Percentiles rank a stretch among this genome's conserved stretches.
phyloP scores from a whole-genome alignment of 2,329 filamentous ascomycete genomes.

The Microsporum canis region DNA sequence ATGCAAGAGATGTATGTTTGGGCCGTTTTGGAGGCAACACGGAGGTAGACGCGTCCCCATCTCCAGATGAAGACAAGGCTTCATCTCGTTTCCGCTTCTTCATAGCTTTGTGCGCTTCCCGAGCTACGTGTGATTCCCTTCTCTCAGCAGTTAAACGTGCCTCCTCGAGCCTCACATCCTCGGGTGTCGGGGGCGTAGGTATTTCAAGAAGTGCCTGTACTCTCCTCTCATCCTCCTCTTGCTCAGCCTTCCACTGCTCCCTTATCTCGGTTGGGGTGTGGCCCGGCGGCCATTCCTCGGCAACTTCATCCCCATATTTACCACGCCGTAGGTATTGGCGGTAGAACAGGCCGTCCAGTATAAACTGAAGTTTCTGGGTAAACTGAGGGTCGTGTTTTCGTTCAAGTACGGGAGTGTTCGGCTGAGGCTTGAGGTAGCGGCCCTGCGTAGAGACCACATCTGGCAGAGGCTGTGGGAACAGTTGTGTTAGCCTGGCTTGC shows the following conservation, averaged over 20 bases:
- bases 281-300: conserved; percentile 3
- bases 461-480: conserved; percentile 4
- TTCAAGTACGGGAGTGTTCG: conserved; percentile 1
- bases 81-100: too few relatives aligned
- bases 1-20: too few relatives aligned
- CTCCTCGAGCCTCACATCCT: not conserved
- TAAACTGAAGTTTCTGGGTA: conserved; percentile 3
- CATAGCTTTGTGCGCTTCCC: too few relatives aligned
- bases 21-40: too few relatives aligned
- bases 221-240: conserved; percentile 1
- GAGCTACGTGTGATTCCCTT: too few relatives aligned
- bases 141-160: too few relatives aligned
- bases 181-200: not conserved
- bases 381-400: conserved; percentile 3
- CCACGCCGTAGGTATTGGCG: conserved; percentile 1
- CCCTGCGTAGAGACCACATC: conserved; percentile 7
- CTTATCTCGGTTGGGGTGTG: conserved; percentile 4
- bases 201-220: conserved; percentile 3
- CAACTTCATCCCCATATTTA: conserved; percentile 5
- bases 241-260: conserved; percentile 5
- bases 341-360: conserved; percentile 1
- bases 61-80: too few relatives aligned
- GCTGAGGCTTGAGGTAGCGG: not conserved
- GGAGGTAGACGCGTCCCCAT: too few relatives aligned
- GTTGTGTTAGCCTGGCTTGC: not conserved